Evolutionary conservation across 1,284 basidiomycete genomes (phyloP), one percentile per base, ranked within the genome.

Genomic region (Ceratobasidium sp.): DNA sequence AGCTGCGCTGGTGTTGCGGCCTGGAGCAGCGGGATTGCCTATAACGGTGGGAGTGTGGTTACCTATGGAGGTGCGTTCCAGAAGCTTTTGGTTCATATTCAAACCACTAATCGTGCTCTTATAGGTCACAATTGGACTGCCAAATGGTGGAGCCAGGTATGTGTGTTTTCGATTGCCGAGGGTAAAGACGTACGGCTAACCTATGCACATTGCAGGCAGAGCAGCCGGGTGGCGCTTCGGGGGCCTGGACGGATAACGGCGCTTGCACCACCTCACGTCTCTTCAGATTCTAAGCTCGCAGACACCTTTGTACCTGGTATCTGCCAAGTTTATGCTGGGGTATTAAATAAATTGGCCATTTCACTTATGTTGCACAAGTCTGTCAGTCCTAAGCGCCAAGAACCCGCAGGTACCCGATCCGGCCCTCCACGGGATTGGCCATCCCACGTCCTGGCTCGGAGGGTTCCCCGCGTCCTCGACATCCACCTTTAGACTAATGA

Each of bases 121-220:
- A 90, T 86, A 76, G 85, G 86, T 9, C 85, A 90, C 80, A 84
- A 91, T 37, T 92, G 90, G 90, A 88, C 86, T 9, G 89, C 90
- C 2, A 86, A 88, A 80, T 91, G 88, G 88, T 91, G 90, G 90
- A 76, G 15, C 34, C 68, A 76, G 59, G 68, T 64, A 51, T n/a
- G n/a, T 7, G 54, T 49, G 37, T 15, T 61, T 40, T 51, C 15
- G 11, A 17, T 59, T 11, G 43, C 17, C 1, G 19, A 1, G 4
- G 29, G 25, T 43, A 25, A 6, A 13, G 5, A 88, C 89, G 7
- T 82, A 90, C 80, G 86, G 84, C 37, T 59, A 40, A 32, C 43
- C n/a, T 43, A 40, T 32, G 8, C 17, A 8, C 49, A 51, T 29
- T 59, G 44, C 37, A 51, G 70, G 43, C 46, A n/a, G 78, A 80